Percentiles rank a stretch among this genome's conserved stretches.
Evolutionary conservation across 2,329 filamentous ascomycete species (phyloP).

Genomic region (Neospermospora avenae): DNA sequence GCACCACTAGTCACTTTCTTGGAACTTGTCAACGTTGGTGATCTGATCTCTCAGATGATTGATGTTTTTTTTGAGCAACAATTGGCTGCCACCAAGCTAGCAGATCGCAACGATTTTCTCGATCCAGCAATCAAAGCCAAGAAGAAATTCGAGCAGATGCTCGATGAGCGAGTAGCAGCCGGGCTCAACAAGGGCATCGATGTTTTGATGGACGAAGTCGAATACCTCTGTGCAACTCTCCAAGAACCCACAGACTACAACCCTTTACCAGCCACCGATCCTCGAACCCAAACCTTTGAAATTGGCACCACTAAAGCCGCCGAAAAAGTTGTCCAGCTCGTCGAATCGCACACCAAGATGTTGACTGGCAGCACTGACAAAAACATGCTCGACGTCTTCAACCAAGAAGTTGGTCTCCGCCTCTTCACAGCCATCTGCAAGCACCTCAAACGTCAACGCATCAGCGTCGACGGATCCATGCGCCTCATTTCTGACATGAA

Average conservation of each 20-base stretch:
- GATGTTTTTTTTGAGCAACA: conserved; percentile 99
- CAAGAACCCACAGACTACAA: conserved; percentile 90
- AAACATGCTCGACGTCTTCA: conserved; percentile 97
- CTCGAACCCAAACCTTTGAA: conserved; percentile 42
- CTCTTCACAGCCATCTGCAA: conserved; percentile 93
- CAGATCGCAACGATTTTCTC: conserved; percentile 91
- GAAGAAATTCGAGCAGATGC: conserved; percentile 98
- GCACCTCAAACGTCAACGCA: conserved; percentile 91
- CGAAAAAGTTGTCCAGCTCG: conserved; percentile 75
- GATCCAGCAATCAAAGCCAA: conserved; percentile 90
- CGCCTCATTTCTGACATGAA: conserved; percentile 97
- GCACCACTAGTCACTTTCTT: conserved; percentile 93
- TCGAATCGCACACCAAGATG: conserved; percentile 88
- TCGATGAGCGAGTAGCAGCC: conserved; percentile 93
- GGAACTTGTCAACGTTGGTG: conserved; percentile 95
- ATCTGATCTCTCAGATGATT: conserved; percentile 97
- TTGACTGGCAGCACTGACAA: conserved; percentile 94
- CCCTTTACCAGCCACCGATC: conserved; percentile 49
- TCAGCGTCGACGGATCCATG: conserved; percentile 85
- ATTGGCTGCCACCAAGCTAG: conserved; percentile 75
- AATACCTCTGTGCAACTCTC: conserved; percentile 87
- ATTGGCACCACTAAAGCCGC: conserved; percentile 79
- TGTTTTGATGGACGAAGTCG: conserved; percentile 96
- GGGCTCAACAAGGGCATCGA: conserved; percentile 97
- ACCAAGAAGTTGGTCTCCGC: conserved; percentile 91